These are phyloP conservation scores for Eutypa lata DNA, from an alignment of 2,329 filamentous ascomycete species.

Conservation along the genomic window DNA sequence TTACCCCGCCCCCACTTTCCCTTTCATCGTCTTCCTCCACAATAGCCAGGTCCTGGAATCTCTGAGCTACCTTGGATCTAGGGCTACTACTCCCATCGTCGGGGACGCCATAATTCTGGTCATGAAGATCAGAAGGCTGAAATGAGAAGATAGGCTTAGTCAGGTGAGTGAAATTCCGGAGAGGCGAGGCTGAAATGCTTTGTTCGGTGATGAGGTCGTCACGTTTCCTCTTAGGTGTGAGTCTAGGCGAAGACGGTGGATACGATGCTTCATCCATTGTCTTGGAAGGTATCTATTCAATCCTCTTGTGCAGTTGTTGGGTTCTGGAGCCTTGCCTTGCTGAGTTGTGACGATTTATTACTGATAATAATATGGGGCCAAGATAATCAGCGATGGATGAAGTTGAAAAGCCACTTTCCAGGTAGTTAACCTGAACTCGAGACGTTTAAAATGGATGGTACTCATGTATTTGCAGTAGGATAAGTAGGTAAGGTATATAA, in stretches of 20 bases:
- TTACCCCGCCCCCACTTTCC: slow-evolving; percentile 43
- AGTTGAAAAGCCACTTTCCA: neutral
- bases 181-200: slow-evolving; percentile 27
- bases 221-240: slow-evolving; percentile 47
- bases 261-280: slow-evolving; percentile 18
- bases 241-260: slow-evolving; percentile 10
- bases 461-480: neutral
- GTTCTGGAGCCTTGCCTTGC: too few relatives aligned
- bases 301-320: too few relatives aligned
- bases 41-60: slow-evolving; percentile 50
- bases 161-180: slow-evolving; percentile 11
- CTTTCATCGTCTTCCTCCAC: slow-evolving; percentile 10
- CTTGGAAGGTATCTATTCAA: too few relatives aligned
- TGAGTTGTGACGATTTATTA: too few relatives aligned
- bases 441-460: neutral
- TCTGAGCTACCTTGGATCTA: slow-evolving; percentile 48
- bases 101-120: slow-evolving; percentile 6
- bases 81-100: slow-evolving; percentile 52
- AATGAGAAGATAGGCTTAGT: slow-evolving; percentile 42
- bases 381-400: too few relatives aligned
- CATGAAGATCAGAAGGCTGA: slow-evolving; percentile 28
- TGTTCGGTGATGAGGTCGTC: slow-evolving; percentile 29
- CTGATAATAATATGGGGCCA: too few relatives aligned
- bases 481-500: too few relatives aligned
- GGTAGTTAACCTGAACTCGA: slow-evolving; percentile 5